Evolutionary conservation across 345 rosid genomes (phyloP), one percentile per base, ranked within the genome.

Genomic region (Aethionema arabicum): DNA sequence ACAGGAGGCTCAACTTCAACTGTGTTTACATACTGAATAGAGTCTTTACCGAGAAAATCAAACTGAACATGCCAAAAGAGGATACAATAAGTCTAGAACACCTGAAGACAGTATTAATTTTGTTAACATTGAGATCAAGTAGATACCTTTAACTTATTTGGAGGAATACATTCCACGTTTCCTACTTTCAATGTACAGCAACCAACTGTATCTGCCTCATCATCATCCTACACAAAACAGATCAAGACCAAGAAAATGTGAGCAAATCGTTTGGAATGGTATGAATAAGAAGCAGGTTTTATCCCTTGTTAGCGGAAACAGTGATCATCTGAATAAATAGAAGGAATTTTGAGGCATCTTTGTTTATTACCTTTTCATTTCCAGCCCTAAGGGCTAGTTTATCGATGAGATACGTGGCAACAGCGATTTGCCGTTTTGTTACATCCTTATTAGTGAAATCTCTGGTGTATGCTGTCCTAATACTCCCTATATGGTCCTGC

Each of bases 11-110:
- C 92, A 45, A 95, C 99, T 66, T 80, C 91, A n/a, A 95, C 96
- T 6, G 90, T 85, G 69, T 95, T 95, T 75, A 77, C 85, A 70
- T 95, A 95, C 65, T 84, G 84, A 64, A 95, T 95, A 11, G 99
- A 95, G 77, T 95, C 99, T 77, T 95, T 95, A 86, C 99, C 99
- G 15, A 95, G 99, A 77, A 95, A 95, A 83, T 95, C 96, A 77
- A 95, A 95, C 99, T 95, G 78, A 61, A 61, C 32, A 73, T 21
- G 27, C 27, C 27, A 21, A 21, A 21, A 21, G 27, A 21, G 27
- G 27, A 21, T 21, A 21, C 27, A 21, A 21, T 21, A 21, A 21
- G 27, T 21, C 27, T 21, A 21, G 27, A 21, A 21, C 27, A 21
- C 27, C 27, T 21, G 27, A 1, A 21, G 27, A 21, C 27, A 2